Evolutionary conservation across 2,329 filamentous ascomycete species (phyloP).

Genomic region (Xylaria arbuscula): DNA sequence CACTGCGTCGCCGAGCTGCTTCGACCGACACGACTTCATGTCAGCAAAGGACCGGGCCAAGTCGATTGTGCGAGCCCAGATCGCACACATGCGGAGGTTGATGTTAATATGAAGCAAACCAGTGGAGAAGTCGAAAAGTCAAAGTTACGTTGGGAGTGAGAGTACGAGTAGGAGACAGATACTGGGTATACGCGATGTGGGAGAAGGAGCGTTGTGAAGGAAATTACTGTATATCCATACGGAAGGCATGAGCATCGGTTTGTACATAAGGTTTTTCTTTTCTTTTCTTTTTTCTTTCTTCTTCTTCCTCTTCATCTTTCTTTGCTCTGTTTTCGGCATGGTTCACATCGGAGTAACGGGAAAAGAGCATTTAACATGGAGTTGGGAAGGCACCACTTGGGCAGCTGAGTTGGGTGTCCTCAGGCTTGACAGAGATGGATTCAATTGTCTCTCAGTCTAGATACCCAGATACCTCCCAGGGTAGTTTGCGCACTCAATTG

Average conservation of each 20-base stretch:
- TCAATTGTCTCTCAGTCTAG: neutral
- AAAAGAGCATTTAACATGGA: neutral
- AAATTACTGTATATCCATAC: conserved; percentile 22
- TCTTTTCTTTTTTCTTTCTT: neutral
- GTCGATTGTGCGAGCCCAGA: conserved; percentile 38
- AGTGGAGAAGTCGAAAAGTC: neutral
- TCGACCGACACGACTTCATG: conserved; percentile 41
- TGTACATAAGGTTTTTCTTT: conserved; percentile 25
- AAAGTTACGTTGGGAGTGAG: neutral
- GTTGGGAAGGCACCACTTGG: neutral
- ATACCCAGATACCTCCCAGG: neutral
- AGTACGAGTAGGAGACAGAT: neutral
- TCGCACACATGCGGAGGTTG: conserved; percentile 36
- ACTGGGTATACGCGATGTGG: neutral
- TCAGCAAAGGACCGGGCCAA: conserved; percentile 39
- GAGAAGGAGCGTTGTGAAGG: neutral
- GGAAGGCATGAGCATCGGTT: conserved; percentile 21
- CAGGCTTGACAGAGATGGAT: neutral
- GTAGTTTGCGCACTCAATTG: conserved; percentile 11
- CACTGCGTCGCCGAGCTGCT: conserved; percentile 39
- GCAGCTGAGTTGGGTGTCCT: neutral
- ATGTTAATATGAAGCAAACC: conserved; percentile 31
- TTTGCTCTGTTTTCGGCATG: neutral
- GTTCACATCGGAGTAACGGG: neutral
- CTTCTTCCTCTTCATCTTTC: neutral